Evolutionary conservation across 441 rosid species (phyloP).

Genomic region (Populus trichocarpa): DNA sequence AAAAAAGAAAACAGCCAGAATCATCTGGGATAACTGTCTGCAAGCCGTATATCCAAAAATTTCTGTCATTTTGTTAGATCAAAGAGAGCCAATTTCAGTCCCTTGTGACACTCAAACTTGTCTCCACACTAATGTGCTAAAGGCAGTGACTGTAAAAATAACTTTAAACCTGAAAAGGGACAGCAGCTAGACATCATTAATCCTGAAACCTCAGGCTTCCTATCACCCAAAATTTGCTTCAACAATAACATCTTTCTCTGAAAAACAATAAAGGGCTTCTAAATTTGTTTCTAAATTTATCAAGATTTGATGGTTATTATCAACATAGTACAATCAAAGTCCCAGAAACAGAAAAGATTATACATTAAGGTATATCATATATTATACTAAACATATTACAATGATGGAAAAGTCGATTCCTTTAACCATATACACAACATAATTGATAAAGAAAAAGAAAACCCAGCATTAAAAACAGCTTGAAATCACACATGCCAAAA

Average conservation of each 20-base stretch:
- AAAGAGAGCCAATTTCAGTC: slow-evolving; percentile 10
- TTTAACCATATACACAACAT: not conserved
- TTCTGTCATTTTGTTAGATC: slow-evolving; percentile 44
- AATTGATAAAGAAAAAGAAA: not conserved
- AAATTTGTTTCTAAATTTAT: not conserved
- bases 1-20: slow-evolving; percentile 56
- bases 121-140: not conserved
- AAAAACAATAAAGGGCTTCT: not conserved
- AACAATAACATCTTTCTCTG: slow-evolving; percentile 20
- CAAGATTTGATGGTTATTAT: not conserved
- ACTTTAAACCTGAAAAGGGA: slow-evolving; percentile 39
- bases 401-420: not conserved
- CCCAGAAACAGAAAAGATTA: not conserved
- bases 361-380: not conserved
- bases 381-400: not conserved
- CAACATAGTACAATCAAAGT: not conserved
- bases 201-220: slow-evolving; percentile 11
- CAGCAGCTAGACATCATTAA: slow-evolving; percentile 17
- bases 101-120: slow-evolving; percentile 7
- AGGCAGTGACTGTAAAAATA: not conserved
- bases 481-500: not conserved
- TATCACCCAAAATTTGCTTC: slow-evolving; percentile 19
- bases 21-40: slow-evolving; percentile 58
- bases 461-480: not conserved
- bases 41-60: slow-evolving; percentile 43